Evolutionary conservation across 2,329 filamentous ascomycete species (phyloP).

Genomic region (Cordyceps tenuipes): DNA sequence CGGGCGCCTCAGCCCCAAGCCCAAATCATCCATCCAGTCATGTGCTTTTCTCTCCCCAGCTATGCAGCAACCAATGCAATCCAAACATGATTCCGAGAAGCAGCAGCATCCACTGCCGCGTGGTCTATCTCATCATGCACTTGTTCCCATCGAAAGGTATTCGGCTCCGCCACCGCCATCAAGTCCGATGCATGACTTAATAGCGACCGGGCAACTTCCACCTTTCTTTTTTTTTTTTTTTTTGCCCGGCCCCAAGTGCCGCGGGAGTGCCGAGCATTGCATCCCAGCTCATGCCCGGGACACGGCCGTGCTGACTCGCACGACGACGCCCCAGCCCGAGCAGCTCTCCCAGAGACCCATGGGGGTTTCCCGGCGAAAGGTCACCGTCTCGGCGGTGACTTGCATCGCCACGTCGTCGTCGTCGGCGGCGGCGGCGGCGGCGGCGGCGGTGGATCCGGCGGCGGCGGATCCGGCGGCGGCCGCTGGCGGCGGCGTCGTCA

Average conservation of each 20-base stretch:
- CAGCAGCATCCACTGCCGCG: no score
- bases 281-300: background rate
- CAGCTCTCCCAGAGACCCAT: constrained; percentile 37
- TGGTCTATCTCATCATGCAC: no score
- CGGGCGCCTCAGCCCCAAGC: background rate
- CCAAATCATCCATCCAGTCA: background rate
- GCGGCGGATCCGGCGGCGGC: no score
- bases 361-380: constrained; percentile 35
- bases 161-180: background rate
- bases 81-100: no score
- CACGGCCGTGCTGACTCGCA: constrained; percentile 25
- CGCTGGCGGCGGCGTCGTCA: background rate
- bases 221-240: no score
- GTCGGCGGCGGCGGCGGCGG: background rate
- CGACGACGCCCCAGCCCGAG: constrained; percentile 35
- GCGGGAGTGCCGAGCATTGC: background rate
- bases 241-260: background rate
- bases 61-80: background rate
- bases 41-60: background rate
- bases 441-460: no score
- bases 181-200: background rate
- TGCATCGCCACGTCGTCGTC: constrained; percentile 24
- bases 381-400: constrained; percentile 33
- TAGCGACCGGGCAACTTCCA: no score
- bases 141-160: background rate